Conservation (phyloP, 148 eudicot species). For the Rhododendron simsii region DNA sequence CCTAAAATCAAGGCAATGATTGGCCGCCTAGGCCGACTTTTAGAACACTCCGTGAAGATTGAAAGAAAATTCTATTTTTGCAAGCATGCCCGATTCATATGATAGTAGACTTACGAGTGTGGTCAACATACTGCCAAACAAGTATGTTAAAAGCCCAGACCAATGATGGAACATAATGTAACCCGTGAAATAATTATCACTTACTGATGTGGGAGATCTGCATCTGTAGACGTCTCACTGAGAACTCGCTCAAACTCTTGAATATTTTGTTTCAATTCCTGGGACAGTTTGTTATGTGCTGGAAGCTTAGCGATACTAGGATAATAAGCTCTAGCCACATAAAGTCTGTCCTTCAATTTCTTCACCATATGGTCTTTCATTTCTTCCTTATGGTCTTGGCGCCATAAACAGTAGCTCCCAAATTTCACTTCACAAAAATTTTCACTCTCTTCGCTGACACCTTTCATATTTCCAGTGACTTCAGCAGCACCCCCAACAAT, state of each 20-base stretch:
- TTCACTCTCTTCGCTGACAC: constrained; percentile 45
- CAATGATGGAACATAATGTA: not conserved
- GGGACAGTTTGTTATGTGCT: constrained; percentile 65
- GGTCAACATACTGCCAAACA: not conserved
- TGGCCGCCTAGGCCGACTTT: not conserved
- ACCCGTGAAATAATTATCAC: constrained; percentile 20
- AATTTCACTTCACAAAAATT: constrained; percentile 62
- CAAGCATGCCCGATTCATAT: not conserved
- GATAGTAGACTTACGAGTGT: not conserved
- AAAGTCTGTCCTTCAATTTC: constrained; percentile 80
- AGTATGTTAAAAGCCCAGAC: not conserved
- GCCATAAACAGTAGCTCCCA: constrained; percentile 97
- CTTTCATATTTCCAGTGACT: constrained; percentile 17
- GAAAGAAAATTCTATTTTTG: not conserved
- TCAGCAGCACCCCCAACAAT: constrained; percentile 23
- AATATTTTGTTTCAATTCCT: constrained; percentile 82
- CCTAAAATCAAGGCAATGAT: not conserved
- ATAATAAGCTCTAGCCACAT: constrained; percentile 91
- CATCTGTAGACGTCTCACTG: constrained; percentile 76
- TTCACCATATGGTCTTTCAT: constrained; percentile 73
- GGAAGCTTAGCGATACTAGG: constrained; percentile 98
- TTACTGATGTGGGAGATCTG: constrained; percentile 85
- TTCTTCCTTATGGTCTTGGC: constrained; percentile 58
- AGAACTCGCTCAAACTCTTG: constrained; percentile 93
- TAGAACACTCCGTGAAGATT: not conserved